A percentile compares a stretch with the other conserved stretches of the same genome.
phyloP scores from a whole-genome alignment of 176 grass and related monocot genomes.

The Avena eriantha region DNA sequence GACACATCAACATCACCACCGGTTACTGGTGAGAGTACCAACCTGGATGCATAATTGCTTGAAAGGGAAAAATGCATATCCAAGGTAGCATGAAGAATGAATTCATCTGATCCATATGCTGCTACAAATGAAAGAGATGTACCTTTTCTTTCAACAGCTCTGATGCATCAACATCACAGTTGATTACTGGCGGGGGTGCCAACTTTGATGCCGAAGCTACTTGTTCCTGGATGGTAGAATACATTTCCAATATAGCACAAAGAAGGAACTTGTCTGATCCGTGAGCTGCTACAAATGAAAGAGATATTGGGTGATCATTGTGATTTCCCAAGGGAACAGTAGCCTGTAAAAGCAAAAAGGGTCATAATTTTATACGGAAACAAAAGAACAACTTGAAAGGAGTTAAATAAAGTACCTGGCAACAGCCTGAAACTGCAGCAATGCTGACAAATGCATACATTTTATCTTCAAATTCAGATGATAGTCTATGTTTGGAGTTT shows the following conservation, averaged over 20 bases:
- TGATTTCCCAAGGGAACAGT: constrained; percentile 79
- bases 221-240: constrained; percentile 81
- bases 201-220: constrained; percentile 69
- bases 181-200: constrained; percentile 52
- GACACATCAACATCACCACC: constrained; percentile 57
- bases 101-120: constrained; percentile 74
- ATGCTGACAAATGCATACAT: constrained; percentile 75
- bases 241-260: constrained; percentile 61
- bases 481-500: constrained; percentile 74
- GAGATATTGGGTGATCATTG: constrained; percentile 66
- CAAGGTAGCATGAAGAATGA: constrained; percentile 66
- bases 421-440: constrained; percentile 90
- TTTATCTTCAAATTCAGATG: constrained; percentile 75
- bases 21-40: constrained; percentile 48
- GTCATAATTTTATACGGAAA: constrained; percentile 25
- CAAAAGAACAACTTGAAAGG: constrained; percentile 22
- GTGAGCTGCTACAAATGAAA: constrained; percentile 90
- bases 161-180: constrained; percentile 59
- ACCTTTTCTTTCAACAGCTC: constrained; percentile 97
- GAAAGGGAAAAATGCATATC: constrained; percentile 69
- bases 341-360: constrained; percentile 63
- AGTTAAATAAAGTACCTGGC: constrained; percentile 65
- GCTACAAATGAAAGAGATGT: constrained; percentile 79
- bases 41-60: constrained; percentile 72
- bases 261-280: constrained; percentile 91